phyloP scores from a whole-genome alignment of 208 protist genomes.

The Trypanosoma lewisi region DNA sequence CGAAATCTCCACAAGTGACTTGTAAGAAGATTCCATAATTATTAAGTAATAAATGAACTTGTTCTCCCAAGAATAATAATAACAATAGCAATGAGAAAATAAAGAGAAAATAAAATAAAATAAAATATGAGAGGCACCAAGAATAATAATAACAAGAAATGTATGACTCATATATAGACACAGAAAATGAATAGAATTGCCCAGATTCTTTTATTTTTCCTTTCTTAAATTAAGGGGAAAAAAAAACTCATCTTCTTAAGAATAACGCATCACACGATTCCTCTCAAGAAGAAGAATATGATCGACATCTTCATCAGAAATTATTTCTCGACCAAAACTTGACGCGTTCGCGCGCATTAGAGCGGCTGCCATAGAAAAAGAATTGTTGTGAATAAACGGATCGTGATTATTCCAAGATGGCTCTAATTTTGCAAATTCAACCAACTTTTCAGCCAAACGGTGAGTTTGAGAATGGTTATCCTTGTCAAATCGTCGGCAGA shows the following conservation, averaged over 20 bases:
- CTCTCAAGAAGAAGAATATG: constrained; percentile 46
- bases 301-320: constrained; percentile 47
- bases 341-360: constrained; percentile 63
- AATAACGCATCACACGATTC: constrained; percentile 34
- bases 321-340: constrained; percentile 43
- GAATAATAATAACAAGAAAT: constrained; percentile 10
- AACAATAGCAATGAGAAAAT: neutral
- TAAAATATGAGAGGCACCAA: constrained; percentile 3
- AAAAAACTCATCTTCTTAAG: constrained; percentile 1
- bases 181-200: constrained; percentile 2
- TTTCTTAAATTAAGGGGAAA: neutral
- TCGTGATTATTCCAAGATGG: constrained; percentile 75
- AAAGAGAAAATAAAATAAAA: constrained; percentile 2
- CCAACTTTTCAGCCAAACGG: constrained; percentile 40
- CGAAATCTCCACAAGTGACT: constrained; percentile 51
- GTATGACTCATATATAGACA: neutral
- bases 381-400: constrained; percentile 84
- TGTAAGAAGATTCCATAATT: neutral
- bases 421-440: constrained; percentile 32
- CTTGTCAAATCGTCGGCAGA: constrained; percentile 7
- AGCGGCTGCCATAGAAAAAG: constrained; percentile 61
- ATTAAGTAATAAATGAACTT: neutral
- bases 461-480: constrained; percentile 17
- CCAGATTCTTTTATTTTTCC: constrained; percentile 3
- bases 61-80: neutral